Evolutionary conservation across 78 protist species (phyloP).

Genomic region (Dictyostelium intermedium): DNA sequence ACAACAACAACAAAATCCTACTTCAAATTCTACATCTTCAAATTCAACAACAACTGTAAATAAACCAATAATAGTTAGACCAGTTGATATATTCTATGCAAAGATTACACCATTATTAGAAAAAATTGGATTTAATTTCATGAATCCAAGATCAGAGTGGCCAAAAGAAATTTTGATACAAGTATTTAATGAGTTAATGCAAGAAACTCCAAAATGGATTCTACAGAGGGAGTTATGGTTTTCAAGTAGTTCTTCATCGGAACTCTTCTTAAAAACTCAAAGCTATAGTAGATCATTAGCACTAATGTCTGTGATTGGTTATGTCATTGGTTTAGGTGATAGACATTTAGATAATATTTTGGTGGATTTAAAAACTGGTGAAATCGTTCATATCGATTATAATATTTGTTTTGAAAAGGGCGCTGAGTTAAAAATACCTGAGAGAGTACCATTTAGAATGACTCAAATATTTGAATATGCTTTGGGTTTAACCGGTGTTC

Average conservation of each 20-base stretch:
- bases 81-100: conserved; percentile 70
- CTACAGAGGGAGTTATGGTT: conserved; percentile 83
- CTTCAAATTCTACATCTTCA: neutral
- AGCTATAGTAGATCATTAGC: conserved; percentile 85
- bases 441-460: conserved; percentile 93
- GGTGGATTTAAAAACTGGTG: conserved; percentile 85
- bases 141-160: conserved; percentile 72
- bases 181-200: conserved; percentile 64
- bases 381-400: conserved; percentile 92
- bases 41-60: neutral
- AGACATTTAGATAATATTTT: conserved; percentile 93
- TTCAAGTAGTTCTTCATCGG: conserved; percentile 46
- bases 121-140: conserved; percentile 53
- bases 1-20: neutral
- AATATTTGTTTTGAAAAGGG: conserved; percentile 93
- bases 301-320: conserved; percentile 91
- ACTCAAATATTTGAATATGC: conserved; percentile 86
- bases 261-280: conserved; percentile 72
- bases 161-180: conserved; percentile 71
- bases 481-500: conserved; percentile 83
- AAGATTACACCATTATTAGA: conserved; percentile 80
- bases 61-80: conserved; percentile 29
- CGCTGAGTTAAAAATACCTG: conserved; percentile 84
- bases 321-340: conserved; percentile 91
- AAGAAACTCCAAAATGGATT: conserved; percentile 86